Percentiles rank a stretch among this genome's conserved stretches.
These are phyloP conservation scores for Coemansia sp. DNA, from an alignment of 192 early-diverging fungal species.

Conservation along the genomic window DNA sequence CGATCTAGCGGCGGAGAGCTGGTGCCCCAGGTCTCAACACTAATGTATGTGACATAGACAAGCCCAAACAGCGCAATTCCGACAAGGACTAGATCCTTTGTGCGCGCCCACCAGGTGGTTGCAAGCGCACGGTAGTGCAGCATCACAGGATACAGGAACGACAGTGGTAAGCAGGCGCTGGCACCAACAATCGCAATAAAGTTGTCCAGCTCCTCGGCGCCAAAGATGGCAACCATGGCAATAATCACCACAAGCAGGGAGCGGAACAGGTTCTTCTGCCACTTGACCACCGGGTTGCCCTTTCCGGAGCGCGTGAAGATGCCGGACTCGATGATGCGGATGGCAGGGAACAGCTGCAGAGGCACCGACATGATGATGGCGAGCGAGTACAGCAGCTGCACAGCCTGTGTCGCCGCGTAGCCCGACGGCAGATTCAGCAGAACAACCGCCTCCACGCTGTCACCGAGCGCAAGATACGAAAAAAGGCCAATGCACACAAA, in stretches of 20 bases:
- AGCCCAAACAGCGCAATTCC: constrained; percentile 71
- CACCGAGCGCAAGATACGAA: constrained; percentile 86
- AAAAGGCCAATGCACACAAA: constrained; percentile 81
- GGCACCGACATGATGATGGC: constrained; percentile 95
- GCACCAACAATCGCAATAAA: constrained; percentile 83
- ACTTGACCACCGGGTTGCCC: constrained; percentile 73
- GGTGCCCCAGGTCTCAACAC: constrained; percentile 58
- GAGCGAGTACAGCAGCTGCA: constrained; percentile 87
- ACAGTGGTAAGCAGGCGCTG: constrained; percentile 70
- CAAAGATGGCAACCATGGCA: constrained; percentile 73
- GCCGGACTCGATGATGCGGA: constrained; percentile 88
- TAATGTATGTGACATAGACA: constrained; percentile 81
- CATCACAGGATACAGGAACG: constrained; percentile 85
- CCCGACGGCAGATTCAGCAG: constrained; percentile 82
- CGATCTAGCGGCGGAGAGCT: constrained; percentile 38
- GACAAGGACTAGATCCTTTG: constrained; percentile 64
- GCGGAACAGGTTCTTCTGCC: constrained; percentile 85
- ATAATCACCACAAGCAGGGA: constrained; percentile 65
- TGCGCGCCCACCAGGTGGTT: constrained; percentile 43
- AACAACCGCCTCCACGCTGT: constrained; percentile 81
- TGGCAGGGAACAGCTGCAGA: constrained; percentile 88
- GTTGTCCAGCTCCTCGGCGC: constrained; percentile 76
- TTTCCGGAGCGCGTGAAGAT: constrained; percentile 87
- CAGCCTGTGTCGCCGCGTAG: constrained; percentile 61
- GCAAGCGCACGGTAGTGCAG: constrained; percentile 78